Evolutionary conservation across 164 flowering plant species (phyloP).

Genomic region (Echeveria elegans): DNA sequence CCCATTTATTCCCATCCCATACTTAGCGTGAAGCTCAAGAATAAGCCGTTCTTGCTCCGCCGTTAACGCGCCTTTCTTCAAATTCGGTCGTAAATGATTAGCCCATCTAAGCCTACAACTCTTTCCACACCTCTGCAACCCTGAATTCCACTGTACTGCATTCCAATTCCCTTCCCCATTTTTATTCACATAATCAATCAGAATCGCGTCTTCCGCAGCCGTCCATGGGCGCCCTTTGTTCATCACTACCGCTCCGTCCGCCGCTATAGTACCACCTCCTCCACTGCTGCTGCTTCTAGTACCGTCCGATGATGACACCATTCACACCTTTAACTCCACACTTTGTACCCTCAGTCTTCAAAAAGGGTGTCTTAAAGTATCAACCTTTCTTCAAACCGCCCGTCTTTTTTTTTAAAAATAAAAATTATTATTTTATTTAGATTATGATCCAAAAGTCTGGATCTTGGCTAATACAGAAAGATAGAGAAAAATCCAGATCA

Average conservation of each 20-base stretch:
- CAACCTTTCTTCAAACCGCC: neutral
- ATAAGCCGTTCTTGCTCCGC: conserved; percentile 57
- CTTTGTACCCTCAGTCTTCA: neutral
- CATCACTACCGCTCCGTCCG: conserved; percentile 6
- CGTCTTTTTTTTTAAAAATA: neutral
- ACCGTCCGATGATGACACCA: neutral
- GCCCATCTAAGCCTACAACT: conserved; percentile 69
- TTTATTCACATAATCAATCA: conserved; percentile 57
- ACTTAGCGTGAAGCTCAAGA: conserved; percentile 55
- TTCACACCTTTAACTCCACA: neutral
- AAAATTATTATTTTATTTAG: neutral
- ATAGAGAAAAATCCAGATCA: too few species aligned
- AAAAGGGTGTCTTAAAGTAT: neutral
- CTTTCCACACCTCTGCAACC: conserved; percentile 52
- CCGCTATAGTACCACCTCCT: conserved; percentile 8
- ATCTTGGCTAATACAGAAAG: too few species aligned
- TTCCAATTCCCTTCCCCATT: conserved; percentile 89
- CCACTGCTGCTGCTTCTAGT: conserved; percentile 5
- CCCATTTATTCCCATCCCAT: conserved; percentile 92
- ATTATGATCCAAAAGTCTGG: too few species aligned
- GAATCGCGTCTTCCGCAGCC: conserved; percentile 53
- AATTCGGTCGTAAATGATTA: conserved; percentile 72
- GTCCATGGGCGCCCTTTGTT: conserved; percentile 82
- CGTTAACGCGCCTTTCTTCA: conserved; percentile 65
- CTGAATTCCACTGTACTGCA: conserved; percentile 56